Evolutionary conservation across 2,329 filamentous ascomycete genomes (phyloP), one percentile per base, ranked within the genome.

Genomic region (Beauveria sp.): DNA sequence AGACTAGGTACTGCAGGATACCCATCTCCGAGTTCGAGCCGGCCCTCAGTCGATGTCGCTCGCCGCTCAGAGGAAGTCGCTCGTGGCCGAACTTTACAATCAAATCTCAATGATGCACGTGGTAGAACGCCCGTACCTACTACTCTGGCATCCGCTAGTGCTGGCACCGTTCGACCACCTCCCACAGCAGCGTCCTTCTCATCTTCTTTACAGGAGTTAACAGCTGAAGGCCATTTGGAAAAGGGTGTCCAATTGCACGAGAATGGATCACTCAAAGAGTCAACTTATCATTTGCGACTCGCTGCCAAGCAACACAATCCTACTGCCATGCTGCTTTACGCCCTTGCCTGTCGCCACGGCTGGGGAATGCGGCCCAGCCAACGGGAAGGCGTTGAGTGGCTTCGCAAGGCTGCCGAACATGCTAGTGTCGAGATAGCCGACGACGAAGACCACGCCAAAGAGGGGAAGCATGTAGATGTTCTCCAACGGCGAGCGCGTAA

Each of bases 341-440:
- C 93, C 5, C 82, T 99, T 42, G 95, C 95, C 12, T 98, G 93
- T 71, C 85, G 95, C 55, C 95, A 99, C 71, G 95, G 95, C 54
- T 99, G 95, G 95, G 95, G 95, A 20, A 97, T 98, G 91, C 88
- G 93, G 10, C 85, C 91, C 8, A 97, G 96, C 72, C 91, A 91
- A 70, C 83, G 83, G 53, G 95, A 99, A 75, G 95, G 91, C 8
- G 90, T 98, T 0, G 84, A 88, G 68, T 99, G 95, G 95, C 79
- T 99, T 62, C 87, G 91, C 51, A 95, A 93, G 72, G 95, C 95
- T 3, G 92, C 95, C 9, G 91, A 97, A 69, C 88, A 83, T 60
- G 91, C 91, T 4, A 88, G 89, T 62, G 77, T 91, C 31, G 92
- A 96, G 72, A 88, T 96, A 65, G 89, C 90, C 5, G 90, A 93